These are phyloP conservation scores for Lactarius pseudohatsudake DNA, from an alignment of 768 basidiomycete species.

Conservation along the genomic window DNA sequence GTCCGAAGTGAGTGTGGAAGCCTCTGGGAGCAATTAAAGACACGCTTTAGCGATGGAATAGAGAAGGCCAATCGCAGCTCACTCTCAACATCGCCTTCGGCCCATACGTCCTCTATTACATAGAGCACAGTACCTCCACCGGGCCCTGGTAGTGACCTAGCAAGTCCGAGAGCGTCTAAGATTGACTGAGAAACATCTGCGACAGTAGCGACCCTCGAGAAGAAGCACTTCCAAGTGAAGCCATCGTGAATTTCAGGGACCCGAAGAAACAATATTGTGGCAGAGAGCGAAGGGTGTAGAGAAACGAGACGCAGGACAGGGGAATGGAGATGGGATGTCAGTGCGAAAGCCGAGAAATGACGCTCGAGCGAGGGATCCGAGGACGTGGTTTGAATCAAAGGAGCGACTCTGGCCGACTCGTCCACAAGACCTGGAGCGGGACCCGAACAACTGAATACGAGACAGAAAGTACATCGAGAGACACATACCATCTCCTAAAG, in stretches of 20 bases:
- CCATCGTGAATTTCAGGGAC: slow-evolving; percentile 79
- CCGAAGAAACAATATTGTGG: slow-evolving; percentile 57
- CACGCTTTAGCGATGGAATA: not conserved
- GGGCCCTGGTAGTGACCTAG: slow-evolving; percentile 61
- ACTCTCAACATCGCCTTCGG: slow-evolving; percentile 55
- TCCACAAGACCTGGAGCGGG: slow-evolving; percentile 49
- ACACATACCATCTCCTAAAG: slow-evolving; percentile 59
- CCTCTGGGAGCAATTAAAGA: slow-evolving; percentile 36
- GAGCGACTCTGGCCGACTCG: slow-evolving; percentile 47
- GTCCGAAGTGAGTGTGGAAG: slow-evolving; percentile 45
- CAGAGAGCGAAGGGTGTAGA: slow-evolving; percentile 56
- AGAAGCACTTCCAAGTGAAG: slow-evolving; percentile 63
- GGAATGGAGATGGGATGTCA: slow-evolving; percentile 65
- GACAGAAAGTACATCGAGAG: not conserved
- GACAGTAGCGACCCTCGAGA: slow-evolving; percentile 57
- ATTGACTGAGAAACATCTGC: slow-evolving; percentile 53
- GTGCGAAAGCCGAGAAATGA: slow-evolving; percentile 68
- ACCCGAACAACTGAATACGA: slow-evolving; percentile 18
- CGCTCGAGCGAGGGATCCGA: slow-evolving; percentile 41
- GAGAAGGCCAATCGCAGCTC: slow-evolving; percentile 30
- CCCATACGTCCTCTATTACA: slow-evolving; percentile 68
- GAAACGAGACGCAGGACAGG: slow-evolving; percentile 73
- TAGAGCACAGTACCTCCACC: slow-evolving; percentile 73
- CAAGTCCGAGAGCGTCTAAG: slow-evolving; percentile 64
- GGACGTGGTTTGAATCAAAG: slow-evolving; percentile 48